Evolutionary conservation across 202 grass and related monocot species (phyloP).

Genomic region (Miscanthus sacchariflorus): DNA sequence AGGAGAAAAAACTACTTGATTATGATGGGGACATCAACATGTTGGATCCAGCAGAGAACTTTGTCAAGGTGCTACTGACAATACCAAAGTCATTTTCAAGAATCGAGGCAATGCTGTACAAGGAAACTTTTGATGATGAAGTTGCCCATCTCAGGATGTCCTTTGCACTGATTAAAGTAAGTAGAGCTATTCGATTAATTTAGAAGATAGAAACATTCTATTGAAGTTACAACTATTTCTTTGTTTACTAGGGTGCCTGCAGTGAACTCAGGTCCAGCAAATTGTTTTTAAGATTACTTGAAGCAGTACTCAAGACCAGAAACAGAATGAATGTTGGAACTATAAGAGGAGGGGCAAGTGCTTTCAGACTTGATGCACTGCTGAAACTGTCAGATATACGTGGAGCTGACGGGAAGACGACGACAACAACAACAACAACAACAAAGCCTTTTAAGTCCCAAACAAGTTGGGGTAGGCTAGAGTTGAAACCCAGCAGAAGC

Average conservation of each 20-base stretch:
- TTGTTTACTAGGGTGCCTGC: slow-evolving; percentile 59
- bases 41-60: slow-evolving; percentile 76
- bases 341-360: slow-evolving; percentile 68
- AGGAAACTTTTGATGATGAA: slow-evolving; percentile 76
- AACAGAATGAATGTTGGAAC: slow-evolving; percentile 83
- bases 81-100: slow-evolving; percentile 72
- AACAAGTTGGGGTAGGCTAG: too few species aligned
- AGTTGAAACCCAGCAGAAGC: too few species aligned
- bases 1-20: slow-evolving; percentile 57
- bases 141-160: slow-evolving; percentile 65
- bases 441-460: too few species aligned
- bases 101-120: slow-evolving; percentile 73
- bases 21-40: slow-evolving; percentile 46
- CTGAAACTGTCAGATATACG: slow-evolving; percentile 77
- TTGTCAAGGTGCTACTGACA: slow-evolving; percentile 60
- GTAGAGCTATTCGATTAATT: slow-evolving; percentile 15
- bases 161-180: slow-evolving; percentile 69
- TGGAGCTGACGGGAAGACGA: slow-evolving; percentile 65
- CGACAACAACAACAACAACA: too few species aligned
- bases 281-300: slow-evolving; percentile 68
- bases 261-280: slow-evolving; percentile 64
- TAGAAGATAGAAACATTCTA: background rate
- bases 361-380: slow-evolving; percentile 70
- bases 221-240: slow-evolving; percentile 8
- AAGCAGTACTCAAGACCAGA: slow-evolving; percentile 81